Evolutionary conservation across 2,329 filamentous ascomycete genomes (phyloP), one percentile per base, ranked within the genome.

Genomic region (Penicillium sp.): DNA sequence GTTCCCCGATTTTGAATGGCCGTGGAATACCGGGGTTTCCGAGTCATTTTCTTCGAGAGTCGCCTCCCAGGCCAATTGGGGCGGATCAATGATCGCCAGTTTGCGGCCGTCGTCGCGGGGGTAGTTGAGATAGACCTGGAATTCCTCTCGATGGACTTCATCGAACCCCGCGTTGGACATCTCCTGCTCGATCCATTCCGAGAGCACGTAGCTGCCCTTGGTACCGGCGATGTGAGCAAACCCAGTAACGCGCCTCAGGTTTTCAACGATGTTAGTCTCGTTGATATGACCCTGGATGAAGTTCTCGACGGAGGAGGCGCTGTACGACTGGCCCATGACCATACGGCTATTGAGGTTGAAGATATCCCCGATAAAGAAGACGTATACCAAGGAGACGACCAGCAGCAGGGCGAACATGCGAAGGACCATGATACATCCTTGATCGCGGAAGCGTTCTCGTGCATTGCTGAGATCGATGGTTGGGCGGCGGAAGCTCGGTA

Each of bases 221-320:
- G 91, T 96, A n/a, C 94, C 94, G 2, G 91, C 94, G 56, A 97
- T 81, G 71, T 97, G 94, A 55, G 94, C 89, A 68, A 90, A 96
- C 49, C 83, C 83, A 4, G 91, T 93, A 56, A 93, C 85, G 66
- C 92, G 88, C 64, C 83, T 78, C 53, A 96, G 75, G 51, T 89
- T 89, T 33, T 89, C 86, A 57, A 85, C 82, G 68, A 94, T 88
- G 44, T 81, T 80, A 52, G 80, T 79, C 48, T 84, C 78, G 65
- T 95, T 87, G 59, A 96, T 83, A 62, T 84, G 85, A 42, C 80
- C 79, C 69, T 94, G 85, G 21, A 95, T 82, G 71, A 88, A 90
- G 51, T 83, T 78, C 49, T 90, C 85, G 51, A 97, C 84, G 56
- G 85, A 87, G 65, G 96, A 91, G 2, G 92, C 87, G 61, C 94